These are phyloP conservation scores for Nicotiana knightiana DNA, from an alignment of 257 asterid genomes.

Conservation along the genomic window DNA sequence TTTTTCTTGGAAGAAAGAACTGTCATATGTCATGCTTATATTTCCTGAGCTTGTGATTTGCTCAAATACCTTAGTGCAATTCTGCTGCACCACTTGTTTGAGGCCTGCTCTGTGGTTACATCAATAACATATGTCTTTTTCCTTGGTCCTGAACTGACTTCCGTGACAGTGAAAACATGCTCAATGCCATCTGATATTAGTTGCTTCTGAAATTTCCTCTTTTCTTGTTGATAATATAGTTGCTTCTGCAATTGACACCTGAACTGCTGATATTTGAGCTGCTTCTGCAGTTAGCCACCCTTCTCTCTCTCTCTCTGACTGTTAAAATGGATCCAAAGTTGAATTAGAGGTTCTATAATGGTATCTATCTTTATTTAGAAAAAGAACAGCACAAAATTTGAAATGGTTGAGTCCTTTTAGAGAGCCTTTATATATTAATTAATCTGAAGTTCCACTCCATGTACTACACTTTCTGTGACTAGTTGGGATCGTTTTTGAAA, in stretches of 20 bases:
- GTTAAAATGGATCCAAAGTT: not conserved
- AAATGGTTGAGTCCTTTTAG: not conserved
- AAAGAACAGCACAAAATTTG: not conserved
- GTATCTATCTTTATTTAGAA: not conserved
- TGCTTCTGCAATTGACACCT: not conserved
- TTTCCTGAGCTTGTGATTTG: not conserved
- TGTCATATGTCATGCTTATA: not conserved
- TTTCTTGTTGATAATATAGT: not conserved
- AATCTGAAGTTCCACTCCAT: not conserved
- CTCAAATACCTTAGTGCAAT: not conserved
- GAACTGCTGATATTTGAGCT: not conserved
- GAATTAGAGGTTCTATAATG: constrained; percentile 1
- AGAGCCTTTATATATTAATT: not conserved
- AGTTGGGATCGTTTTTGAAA: not conserved
- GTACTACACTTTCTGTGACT: not conserved
- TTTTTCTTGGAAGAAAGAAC: not conserved
- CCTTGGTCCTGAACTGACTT: not conserved
- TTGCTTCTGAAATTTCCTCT: not conserved
- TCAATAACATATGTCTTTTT: not conserved
- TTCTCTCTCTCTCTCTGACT: not conserved
- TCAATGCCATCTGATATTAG: not conserved
- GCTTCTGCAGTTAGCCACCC: not conserved
- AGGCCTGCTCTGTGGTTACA: not conserved
- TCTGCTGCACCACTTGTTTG: not conserved
- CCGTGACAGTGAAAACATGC: not conserved